These are phyloP conservation scores for Saksenaea vasiformis DNA, from an alignment of 371 early-diverging fungal species.

Conservation along the genomic window DNA sequence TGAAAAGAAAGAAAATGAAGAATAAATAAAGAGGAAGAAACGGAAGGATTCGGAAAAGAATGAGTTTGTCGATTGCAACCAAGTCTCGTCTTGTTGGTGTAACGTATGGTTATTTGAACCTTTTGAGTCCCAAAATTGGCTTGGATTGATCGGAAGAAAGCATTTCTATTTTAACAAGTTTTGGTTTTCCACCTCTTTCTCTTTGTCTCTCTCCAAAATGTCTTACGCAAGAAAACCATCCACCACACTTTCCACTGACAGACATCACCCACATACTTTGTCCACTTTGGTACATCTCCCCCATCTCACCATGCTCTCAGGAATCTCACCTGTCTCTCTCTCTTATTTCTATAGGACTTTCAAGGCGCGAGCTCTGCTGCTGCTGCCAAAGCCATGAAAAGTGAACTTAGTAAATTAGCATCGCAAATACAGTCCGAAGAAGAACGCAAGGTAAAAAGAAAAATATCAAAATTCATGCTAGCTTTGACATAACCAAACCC, in stretches of 20 bases:
- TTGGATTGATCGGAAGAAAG: background rate
- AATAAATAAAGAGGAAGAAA: background rate
- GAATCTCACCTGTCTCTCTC: background rate
- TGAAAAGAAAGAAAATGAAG: background rate
- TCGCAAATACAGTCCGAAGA: conserved; percentile 53
- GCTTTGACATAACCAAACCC: too few relatives aligned
- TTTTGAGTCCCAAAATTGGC: background rate
- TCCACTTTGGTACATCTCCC: conserved; percentile 55
- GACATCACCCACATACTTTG: conserved; percentile 61
- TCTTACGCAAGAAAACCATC: conserved; percentile 42
- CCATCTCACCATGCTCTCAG: background rate
- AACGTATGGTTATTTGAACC: background rate
- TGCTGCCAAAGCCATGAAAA: conserved; percentile 68
- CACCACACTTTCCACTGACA: conserved; percentile 29
- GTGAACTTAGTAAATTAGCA: conserved; percentile 58
- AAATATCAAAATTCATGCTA: background rate
- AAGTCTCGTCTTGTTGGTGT: background rate
- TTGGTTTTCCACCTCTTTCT: conserved; percentile 4
- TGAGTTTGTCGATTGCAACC: background rate
- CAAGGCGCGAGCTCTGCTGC: conserved; percentile 70
- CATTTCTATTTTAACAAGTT: background rate
- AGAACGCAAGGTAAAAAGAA: conserved; percentile 56
- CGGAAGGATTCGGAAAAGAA: conserved; percentile 1
- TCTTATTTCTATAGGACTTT: conserved; percentile 46
- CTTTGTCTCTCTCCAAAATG: conserved; percentile 13